A percentile compares a stretch with the other conserved stretches of the same genome.
Conservation (phyloP, 1,284 basidiomycete species). For the Ganoderma meredithae region DNA sequence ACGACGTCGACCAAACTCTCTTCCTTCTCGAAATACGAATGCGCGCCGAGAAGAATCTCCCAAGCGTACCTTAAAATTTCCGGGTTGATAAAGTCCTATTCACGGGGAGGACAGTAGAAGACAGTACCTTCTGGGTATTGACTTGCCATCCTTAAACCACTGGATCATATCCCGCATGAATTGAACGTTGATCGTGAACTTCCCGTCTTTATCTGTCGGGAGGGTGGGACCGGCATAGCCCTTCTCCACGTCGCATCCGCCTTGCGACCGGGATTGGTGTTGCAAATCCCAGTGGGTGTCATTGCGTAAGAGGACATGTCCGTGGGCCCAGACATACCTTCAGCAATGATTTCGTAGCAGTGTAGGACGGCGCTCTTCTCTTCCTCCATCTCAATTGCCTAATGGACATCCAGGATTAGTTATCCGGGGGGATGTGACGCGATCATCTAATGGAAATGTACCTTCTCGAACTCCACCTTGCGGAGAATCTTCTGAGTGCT, state of each 20-base stretch:
- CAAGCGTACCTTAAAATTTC: conserved; percentile 75
- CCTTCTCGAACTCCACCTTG: conserved; percentile 90
- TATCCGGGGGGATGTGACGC: too few relatives aligned
- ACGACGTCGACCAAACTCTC: conserved; percentile 84
- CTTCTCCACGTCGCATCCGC: conserved; percentile 76
- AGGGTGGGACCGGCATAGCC: conserved; percentile 76
- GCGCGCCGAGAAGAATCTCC: conserved; percentile 94
- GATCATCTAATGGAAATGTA: conserved; percentile 46
- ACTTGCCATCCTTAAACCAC: conserved; percentile 93
- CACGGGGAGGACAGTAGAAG: not conserved
- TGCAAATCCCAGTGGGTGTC: not conserved
- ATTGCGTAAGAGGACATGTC: not conserved
- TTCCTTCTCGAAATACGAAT: conserved; percentile 79
- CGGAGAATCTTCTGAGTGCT: conserved; percentile 92
- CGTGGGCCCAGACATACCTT: conserved; percentile 55
- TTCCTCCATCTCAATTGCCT: conserved; percentile 92
- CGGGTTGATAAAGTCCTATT: not conserved
- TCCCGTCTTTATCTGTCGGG: conserved; percentile 59
- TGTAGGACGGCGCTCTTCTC: conserved; percentile 79
- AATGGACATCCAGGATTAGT: conserved; percentile 2
- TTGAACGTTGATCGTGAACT: conserved; percentile 75
- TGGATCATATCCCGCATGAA: conserved; percentile 91
- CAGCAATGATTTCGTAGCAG: conserved; percentile 80
- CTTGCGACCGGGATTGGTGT: conserved; percentile 44
- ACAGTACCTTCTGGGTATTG: conserved; percentile 68